These are phyloP conservation scores for Chenopodium suecicum DNA, from an alignment of 148 eudicot species.

Conservation along the genomic window DNA sequence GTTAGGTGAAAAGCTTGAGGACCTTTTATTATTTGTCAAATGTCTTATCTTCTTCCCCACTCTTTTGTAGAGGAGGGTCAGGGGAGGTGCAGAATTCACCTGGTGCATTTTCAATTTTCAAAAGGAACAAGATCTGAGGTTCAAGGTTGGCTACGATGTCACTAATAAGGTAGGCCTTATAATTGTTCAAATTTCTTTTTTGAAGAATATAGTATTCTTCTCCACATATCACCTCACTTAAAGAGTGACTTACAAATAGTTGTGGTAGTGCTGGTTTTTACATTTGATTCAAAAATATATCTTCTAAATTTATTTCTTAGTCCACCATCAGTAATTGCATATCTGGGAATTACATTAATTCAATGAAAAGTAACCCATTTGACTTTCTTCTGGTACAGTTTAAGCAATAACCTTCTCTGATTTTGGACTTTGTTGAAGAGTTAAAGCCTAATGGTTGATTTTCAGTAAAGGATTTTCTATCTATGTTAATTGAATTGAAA, in stretches of 20 bases:
- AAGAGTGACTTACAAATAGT: not conserved
- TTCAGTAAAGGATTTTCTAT: not conserved
- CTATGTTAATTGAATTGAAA: not conserved
- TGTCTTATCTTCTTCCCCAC: slow-evolving; percentile 17
- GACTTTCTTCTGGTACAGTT: not conserved
- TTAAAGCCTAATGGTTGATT: not conserved
- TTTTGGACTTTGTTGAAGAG: not conserved
- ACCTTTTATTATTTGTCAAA: not conserved
- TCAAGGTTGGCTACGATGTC: slow-evolving; percentile 82
- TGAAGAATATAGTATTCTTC: not conserved
- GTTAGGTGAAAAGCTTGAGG: not conserved
- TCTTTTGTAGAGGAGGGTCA: slow-evolving; percentile 45
- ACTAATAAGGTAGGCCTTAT: slow-evolving; percentile 55
- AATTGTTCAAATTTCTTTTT: not conserved
- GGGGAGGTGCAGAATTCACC: slow-evolving; percentile 74
- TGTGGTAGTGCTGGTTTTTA: not conserved
- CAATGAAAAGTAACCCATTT: not conserved
- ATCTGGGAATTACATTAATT: not conserved
- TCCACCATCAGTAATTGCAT: not conserved
- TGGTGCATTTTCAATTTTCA: slow-evolving; percentile 68
- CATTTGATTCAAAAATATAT: not conserved
- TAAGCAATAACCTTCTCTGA: not conserved
- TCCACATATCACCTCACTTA: not conserved
- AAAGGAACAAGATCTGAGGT: slow-evolving; percentile 77
- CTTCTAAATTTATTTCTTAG: too few species aligned